Percentiles rank a stretch among this genome's conserved stretches.
These are phyloP conservation scores for Bimuria novae-zelandiae DNA, from an alignment of 2,329 filamentous ascomycete genomes.

Conservation along the genomic window DNA sequence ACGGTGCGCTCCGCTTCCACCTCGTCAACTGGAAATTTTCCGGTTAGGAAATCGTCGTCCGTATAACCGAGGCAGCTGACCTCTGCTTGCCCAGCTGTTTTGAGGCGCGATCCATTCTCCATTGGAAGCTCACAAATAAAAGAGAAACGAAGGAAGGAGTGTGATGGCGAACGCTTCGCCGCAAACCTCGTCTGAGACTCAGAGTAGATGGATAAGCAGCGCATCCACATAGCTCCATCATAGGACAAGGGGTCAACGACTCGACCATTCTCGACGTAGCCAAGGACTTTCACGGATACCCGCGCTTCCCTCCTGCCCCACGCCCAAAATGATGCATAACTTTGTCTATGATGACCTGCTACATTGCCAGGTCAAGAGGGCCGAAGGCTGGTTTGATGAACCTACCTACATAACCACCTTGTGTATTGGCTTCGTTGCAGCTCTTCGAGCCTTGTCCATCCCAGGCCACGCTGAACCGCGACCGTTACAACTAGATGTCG, in stretches of 20 bases:
- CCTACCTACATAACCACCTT: not conserved
- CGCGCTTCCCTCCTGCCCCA: conserved; percentile 1
- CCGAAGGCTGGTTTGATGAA: not conserved
- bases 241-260: not conserved
- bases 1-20: not conserved
- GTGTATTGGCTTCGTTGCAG: not conserved
- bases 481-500: not conserved
- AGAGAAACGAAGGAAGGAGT: not conserved
- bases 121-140: not conserved
- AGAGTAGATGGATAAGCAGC: not conserved
- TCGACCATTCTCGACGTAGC: not conserved
- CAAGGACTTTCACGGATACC: not conserved
- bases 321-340: not conserved
- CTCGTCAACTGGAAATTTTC: not conserved
- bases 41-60: not conserved
- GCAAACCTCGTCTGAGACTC: not conserved
- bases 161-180: not conserved
- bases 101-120: not conserved
- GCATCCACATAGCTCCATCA: not conserved
- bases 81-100: not conserved
- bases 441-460: not conserved
- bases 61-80: not conserved
- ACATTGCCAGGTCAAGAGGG: not conserved
- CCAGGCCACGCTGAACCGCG: not conserved
- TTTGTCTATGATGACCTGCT: not conserved